Conservation (phyloP, 495 filamentous ascomycete genomes). For the Cercophora samala region DNA sequence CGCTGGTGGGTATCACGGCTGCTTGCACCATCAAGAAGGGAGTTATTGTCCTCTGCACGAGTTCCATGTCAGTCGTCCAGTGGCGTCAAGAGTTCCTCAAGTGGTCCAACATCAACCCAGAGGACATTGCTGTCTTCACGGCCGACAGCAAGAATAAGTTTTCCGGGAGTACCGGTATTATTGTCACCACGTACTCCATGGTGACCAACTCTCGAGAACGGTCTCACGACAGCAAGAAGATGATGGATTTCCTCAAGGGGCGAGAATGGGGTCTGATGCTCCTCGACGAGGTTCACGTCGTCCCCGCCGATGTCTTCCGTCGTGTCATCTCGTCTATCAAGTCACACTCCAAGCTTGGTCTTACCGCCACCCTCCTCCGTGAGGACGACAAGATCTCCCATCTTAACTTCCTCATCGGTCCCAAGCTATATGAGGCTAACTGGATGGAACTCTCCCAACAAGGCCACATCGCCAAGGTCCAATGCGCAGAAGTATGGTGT, state of each 20-base stretch:
- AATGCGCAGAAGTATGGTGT: conserved; percentile 99
- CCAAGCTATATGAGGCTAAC: conserved; percentile 96
- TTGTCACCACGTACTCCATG: conserved; percentile 98
- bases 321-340: conserved; percentile 88
- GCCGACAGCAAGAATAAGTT: conserved; percentile 91
- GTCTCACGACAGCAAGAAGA: conserved; percentile 90
- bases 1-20: conserved; percentile 92
- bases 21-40: conserved; percentile 97
- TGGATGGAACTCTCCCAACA: conserved; percentile 99
- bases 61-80: conserved; percentile 95
- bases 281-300: conserved; percentile 97
- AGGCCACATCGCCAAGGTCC: conserved; percentile 94
- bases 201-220: conserved; percentile 82
- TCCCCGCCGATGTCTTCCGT: conserved; percentile 92
- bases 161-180: conserved; percentile 83
- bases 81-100: conserved; percentile 95
- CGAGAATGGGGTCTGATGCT: conserved; percentile 99
- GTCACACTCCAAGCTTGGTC: conserved; percentile 91
- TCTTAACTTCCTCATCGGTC: conserved; percentile 95
- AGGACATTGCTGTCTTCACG: conserved; percentile 92
- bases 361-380: conserved; percentile 90
- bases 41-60: conserved; percentile 90
- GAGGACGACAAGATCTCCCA: conserved; percentile 98
- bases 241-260: conserved; percentile 92
- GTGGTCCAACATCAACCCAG: conserved; percentile 95